Base-by-base conservation (phyloP, 768 basidiomycete genomes). In the Amanita pallidorosea region DNA sequence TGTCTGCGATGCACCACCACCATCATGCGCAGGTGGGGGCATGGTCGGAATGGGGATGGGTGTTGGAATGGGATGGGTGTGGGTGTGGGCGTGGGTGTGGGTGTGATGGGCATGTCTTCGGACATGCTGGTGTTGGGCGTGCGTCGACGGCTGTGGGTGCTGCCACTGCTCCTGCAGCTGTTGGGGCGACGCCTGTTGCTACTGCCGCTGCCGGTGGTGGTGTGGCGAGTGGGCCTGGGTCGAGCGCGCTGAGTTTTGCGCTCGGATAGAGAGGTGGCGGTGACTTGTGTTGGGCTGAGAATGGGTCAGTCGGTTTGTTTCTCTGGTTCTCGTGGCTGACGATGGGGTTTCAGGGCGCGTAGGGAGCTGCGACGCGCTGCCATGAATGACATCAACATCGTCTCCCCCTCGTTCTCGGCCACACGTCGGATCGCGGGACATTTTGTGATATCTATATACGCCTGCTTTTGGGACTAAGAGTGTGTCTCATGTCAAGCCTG, bases 171-270 rank as follows among this genome's bases (percentile, higher is more conserved):
- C 33, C 17, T 13, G 40, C 17, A 1, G 18, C 2, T 12, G 20
- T 40, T 4, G 17, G 20, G 13, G 6, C 13, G 6, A 17, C 40
- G 2, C n/a, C 25, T n/a, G n/a, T 36, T 13, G 22, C 35, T 1
- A 3, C 45, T 20, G 35, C 37, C 8, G 27, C 9, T 25, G 49
- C 17, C 22, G 25, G n/a, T 35, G 34, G 29, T 44, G 31, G 37
- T 47, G 45, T 17, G 23, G 29, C 25, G 1, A 41, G 27, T 23
- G 55, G 54, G 23, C 25, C 18, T 41, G 41, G 53, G 25, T 53
- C 55, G 45, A 61, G 60, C 52, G 58, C 62, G 53, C 49, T 63
- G 59, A 61, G 62, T 51, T 63, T 60, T 55, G 62, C 62, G 25
- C 47, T 63, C 23, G 62, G 62, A 2, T 63, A n/a, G 22, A 20